These are phyloP conservation scores for Akanthomyces lecanii DNA, from an alignment of 2,329 filamentous ascomycete genomes.

Conservation along the genomic window DNA sequence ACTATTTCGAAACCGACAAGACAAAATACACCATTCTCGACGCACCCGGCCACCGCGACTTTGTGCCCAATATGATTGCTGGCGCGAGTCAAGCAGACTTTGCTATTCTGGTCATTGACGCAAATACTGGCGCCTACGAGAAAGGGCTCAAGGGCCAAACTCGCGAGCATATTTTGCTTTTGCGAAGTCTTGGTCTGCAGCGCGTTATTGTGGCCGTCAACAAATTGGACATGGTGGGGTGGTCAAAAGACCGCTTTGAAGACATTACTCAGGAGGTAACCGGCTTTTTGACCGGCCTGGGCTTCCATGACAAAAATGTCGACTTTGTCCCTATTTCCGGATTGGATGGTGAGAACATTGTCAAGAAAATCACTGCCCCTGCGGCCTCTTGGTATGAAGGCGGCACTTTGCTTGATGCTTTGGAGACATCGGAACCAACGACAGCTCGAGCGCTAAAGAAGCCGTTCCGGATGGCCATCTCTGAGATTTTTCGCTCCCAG, in stretches of 20 bases:
- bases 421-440: conserved; percentile 77
- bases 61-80: conserved; percentile 98
- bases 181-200: conserved; percentile 86
- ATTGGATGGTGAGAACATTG: conserved; percentile 82
- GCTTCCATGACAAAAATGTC: conserved; percentile 77
- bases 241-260: conserved; percentile 78
- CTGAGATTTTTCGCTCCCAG: conserved; percentile 78
- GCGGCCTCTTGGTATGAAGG: conserved; percentile 75
- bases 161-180: conserved; percentile 83
- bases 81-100: conserved; percentile 95
- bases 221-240: conserved; percentile 84
- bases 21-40: conserved; percentile 92
- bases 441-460: conserved; percentile 63
- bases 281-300: conserved; percentile 75
- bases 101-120: conserved; percentile 89
- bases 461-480: conserved; percentile 80
- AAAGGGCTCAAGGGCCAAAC: conserved; percentile 92
- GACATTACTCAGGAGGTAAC: conserved; percentile 81
- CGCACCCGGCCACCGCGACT: conserved; percentile 90
- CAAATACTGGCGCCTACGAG: conserved; percentile 86
- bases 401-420: conserved; percentile 72
- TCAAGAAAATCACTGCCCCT: conserved; percentile 50
- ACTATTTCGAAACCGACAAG: conserved; percentile 84
- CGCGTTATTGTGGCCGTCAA: conserved; percentile 88
- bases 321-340: conserved; percentile 88